Conservation (phyloP, 306 rosid species). For the Corylus heterophylla region DNA sequence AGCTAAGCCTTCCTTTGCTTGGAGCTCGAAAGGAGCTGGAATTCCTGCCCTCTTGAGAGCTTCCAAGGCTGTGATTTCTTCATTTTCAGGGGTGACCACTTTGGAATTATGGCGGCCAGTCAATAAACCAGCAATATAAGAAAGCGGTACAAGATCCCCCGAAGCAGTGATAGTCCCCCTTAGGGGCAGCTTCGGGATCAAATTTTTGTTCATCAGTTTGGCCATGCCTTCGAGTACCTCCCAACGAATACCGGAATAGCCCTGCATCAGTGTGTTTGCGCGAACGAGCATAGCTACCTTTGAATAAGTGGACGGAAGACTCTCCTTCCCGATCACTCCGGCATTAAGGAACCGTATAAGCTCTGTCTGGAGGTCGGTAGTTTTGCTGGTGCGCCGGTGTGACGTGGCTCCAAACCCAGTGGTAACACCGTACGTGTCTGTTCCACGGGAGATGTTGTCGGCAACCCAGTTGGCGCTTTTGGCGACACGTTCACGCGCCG, state of each 20-base stretch:
- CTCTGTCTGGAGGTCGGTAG: conserved; percentile 37
- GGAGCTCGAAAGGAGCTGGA: conserved; percentile 35
- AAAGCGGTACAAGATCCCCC: conserved; percentile 41
- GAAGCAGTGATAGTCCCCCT: conserved; percentile 45
- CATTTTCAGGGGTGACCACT: conserved; percentile 23
- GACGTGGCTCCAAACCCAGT: conserved; percentile 43
- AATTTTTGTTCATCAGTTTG: conserved; percentile 35
- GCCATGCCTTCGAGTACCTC: conserved; percentile 31
- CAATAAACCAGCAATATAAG: conserved; percentile 39
- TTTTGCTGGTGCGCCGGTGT: conserved; percentile 33
- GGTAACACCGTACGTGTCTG: conserved; percentile 39
- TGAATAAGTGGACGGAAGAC: conserved; percentile 27
- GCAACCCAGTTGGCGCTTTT: conserved; percentile 41
- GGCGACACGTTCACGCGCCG: conserved; percentile 34
- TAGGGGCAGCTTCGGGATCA: conserved; percentile 35
- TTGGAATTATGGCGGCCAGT: conserved; percentile 40
- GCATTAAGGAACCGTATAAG: conserved; percentile 43
- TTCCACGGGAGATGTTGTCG: conserved; percentile 28
- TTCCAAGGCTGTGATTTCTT: conserved; percentile 27
- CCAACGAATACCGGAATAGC: conserved; percentile 42
- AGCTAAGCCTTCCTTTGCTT: conserved; percentile 43
- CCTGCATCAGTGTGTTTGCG: conserved; percentile 40
- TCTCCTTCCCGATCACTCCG: conserved; percentile 33
- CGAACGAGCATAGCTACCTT: conserved; percentile 41
- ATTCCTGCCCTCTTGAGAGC: conserved; percentile 38